Evolutionary conservation across 208 protist genomes (phyloP).

Genomic region (Trichomonas tenax): DNA sequence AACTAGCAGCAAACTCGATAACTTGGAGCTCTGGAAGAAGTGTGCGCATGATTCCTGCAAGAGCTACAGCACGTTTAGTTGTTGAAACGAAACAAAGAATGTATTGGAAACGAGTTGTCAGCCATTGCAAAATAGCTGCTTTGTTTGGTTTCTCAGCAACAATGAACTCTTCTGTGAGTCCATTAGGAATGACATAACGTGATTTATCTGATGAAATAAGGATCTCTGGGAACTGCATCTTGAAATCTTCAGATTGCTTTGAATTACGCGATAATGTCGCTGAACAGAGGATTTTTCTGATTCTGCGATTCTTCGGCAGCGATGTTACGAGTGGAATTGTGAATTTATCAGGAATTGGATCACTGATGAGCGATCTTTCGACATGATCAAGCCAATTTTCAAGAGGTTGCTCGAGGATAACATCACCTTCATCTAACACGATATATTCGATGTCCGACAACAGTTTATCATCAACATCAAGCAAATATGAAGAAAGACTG

Average conservation of each 20-base stretch:
- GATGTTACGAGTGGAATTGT: not conserved
- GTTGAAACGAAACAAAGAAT: not conserved
- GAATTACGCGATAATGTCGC: conserved; percentile 5
- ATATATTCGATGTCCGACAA: conserved; percentile 20
- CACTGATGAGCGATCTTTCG: not conserved
- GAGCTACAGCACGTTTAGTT: not conserved
- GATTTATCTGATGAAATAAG: not conserved
- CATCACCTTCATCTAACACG: conserved; percentile 94
- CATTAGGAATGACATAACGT: not conserved
- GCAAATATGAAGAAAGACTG: conserved; percentile 89
- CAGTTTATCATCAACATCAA: conserved; percentile 52
- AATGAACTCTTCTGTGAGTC: not conserved
- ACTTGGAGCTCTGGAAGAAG: not conserved
- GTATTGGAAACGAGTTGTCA: not conserved
- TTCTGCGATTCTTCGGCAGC: not conserved
- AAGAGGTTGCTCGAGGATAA: not conserved
- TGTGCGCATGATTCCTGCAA: not conserved
- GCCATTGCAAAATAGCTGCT: not conserved
- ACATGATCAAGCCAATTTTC: conserved; percentile 19
- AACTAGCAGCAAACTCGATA: not conserved
- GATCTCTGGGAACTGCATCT: not conserved
- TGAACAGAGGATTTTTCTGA: not conserved
- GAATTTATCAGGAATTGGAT: not conserved
- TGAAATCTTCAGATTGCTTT: conserved; percentile 11
- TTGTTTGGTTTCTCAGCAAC: not conserved